Conservation (phyloP, 495 filamentous ascomycete species). For the Cercophora scortea region DNA sequence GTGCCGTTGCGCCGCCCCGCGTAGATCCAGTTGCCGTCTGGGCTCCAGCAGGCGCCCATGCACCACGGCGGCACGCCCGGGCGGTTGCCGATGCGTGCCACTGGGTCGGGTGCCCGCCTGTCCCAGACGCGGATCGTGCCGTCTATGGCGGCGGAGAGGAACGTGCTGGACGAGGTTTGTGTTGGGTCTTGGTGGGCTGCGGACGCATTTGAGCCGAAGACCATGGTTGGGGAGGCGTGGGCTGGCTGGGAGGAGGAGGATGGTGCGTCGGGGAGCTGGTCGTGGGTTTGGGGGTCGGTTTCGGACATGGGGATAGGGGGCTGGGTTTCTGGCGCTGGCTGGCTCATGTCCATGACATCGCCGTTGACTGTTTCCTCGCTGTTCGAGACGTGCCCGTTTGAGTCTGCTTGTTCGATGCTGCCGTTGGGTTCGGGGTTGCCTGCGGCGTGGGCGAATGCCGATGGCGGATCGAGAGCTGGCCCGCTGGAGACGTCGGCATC, state of each 20-base stretch:
- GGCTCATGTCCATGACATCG: constrained; percentile 20
- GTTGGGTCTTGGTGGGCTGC: constrained; percentile 27
- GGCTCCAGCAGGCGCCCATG: constrained; percentile 96
- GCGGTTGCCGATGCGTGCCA: constrained; percentile 67
- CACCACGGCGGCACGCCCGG: constrained; percentile 86
- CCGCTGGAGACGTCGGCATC: constrained; percentile 11
- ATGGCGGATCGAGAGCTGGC: background rate
- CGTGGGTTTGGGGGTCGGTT: constrained; percentile 7
- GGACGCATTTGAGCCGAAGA: constrained; percentile 19
- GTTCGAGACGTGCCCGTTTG: constrained; percentile 3
- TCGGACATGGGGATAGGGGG: constrained; percentile 7
- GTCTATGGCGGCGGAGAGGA: constrained; percentile 81
- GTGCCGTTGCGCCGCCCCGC: constrained; percentile 87
- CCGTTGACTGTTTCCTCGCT: constrained; percentile 16
- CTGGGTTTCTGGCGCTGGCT: constrained; percentile 4
- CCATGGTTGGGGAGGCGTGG: constrained; percentile 21
- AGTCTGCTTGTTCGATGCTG: background rate
- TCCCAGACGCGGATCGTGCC: constrained; percentile 91
- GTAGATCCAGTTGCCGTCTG: constrained; percentile 92
- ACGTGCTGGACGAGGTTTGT: constrained; percentile 58
- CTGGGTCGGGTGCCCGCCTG: constrained; percentile 63
- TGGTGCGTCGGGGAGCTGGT: constrained; percentile 6
- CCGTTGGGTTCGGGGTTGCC: background rate
- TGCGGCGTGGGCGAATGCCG: background rate
- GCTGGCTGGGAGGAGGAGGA: constrained; percentile 12